Conservation (phyloP, 2,329 filamentous ascomycete species). For the Coniochaeta pulveracea region DNA sequence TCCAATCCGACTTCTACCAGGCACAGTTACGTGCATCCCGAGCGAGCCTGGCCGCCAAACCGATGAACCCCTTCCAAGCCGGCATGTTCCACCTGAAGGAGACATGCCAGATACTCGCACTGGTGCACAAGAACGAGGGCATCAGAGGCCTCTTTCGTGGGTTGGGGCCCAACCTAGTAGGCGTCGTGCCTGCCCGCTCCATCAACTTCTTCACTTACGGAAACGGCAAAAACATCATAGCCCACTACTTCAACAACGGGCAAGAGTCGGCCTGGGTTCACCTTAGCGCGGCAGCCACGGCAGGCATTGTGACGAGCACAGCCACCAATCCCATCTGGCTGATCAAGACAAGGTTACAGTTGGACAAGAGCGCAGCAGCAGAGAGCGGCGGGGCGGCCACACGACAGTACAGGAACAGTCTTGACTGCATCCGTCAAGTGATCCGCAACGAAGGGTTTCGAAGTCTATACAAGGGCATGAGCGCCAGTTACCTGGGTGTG, state of each 20-base stretch:
- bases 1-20: constrained; percentile 94
- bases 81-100: constrained; percentile 68
- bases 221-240: constrained; percentile 77
- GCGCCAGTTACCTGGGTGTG: constrained; percentile 82
- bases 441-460: constrained; percentile 67
- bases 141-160: constrained; percentile 87
- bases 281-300: constrained; percentile 61
- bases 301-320: constrained; percentile 78
- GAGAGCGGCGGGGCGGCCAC: constrained; percentile 38
- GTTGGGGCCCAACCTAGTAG: constrained; percentile 78
- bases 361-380: constrained; percentile 73
- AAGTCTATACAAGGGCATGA: constrained; percentile 83
- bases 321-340: constrained; percentile 96
- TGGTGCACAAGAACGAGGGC: constrained; percentile 73
- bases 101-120: constrained; percentile 73
- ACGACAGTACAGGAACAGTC: constrained; percentile 74
- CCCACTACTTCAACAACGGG: constrained; percentile 60
- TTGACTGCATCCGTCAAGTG: constrained; percentile 78
- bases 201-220: constrained; percentile 95
- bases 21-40: constrained; percentile 62
- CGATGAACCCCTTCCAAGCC: constrained; percentile 54
- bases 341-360: constrained; percentile 83
- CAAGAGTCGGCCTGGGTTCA: constrained; percentile 66
- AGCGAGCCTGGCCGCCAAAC: constrained; percentile 41
- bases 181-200: constrained; percentile 77